phyloP scores from a whole-genome alignment of 768 basidiomycete species.

The Lentinula raphanica region DNA sequence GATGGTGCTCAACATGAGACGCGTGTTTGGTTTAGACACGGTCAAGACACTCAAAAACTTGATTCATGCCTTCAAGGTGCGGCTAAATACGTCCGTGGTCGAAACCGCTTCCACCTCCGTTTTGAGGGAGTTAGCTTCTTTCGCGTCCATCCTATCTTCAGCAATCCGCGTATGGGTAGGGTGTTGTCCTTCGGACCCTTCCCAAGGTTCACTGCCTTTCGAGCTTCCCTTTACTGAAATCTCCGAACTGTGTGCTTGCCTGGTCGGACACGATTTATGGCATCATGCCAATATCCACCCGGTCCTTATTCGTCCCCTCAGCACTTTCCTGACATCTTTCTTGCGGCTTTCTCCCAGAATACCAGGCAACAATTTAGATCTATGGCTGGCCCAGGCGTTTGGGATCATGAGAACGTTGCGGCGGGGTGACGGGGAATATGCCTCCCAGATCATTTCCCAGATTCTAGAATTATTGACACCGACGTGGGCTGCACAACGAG shows the following conservation, averaged over 20 bases:
- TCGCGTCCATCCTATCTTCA: neutral
- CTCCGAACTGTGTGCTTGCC: slow-evolving; percentile 44
- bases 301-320: slow-evolving; percentile 44
- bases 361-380: slow-evolving; percentile 47
- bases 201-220: slow-evolving; percentile 46
- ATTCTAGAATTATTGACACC: slow-evolving; percentile 30
- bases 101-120: neutral
- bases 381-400: slow-evolving; percentile 67
- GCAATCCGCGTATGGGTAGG: slow-evolving; percentile 62
- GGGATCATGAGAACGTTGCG: slow-evolving; percentile 48
- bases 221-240: slow-evolving; percentile 52
- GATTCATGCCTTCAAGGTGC: neutral
- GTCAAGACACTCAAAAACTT: neutral
- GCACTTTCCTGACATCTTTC: slow-evolving; percentile 47
- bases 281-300: slow-evolving; percentile 7
- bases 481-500: slow-evolving; percentile 35
- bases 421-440: slow-evolving; percentile 72
- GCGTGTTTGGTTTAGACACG: neutral
- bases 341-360: slow-evolving; percentile 54
- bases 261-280: slow-evolving; percentile 51
- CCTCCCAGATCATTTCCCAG: slow-evolving; percentile 36
- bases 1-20: neutral
- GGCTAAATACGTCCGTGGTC: neutral
- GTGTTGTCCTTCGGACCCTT: slow-evolving; percentile 43
- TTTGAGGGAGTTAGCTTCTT: neutral